A percentile compares a stretch with the other conserved stretches of the same genome.
phyloP scores from a whole-genome alignment of 2,329 filamentous ascomycete genomes.

The Arthrobotrys conoides region DNA sequence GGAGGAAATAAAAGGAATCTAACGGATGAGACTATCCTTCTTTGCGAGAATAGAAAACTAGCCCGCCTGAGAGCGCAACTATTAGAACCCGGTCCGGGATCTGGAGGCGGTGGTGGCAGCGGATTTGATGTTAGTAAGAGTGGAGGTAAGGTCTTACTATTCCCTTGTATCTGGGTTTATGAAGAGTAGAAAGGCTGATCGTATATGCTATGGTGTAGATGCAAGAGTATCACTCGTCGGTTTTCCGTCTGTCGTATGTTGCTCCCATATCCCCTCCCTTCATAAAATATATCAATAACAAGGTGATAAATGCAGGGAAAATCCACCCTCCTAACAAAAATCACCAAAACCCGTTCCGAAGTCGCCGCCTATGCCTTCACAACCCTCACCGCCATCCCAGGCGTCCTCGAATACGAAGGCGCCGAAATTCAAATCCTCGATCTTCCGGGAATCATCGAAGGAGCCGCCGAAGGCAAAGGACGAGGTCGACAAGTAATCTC shows the following conservation, averaged over 20 bases:
- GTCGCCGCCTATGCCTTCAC: conserved; percentile 98
- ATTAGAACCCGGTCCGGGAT: conserved; percentile 86
- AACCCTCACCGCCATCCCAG: conserved; percentile 95
- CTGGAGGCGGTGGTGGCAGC: conserved; percentile 79
- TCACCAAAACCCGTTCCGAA: conserved; percentile 97
- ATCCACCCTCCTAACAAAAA: conserved; percentile 98
- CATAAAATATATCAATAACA: background rate
- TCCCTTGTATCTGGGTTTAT: background rate
- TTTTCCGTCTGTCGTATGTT: conserved; percentile 88
- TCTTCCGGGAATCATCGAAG: conserved; percentile 97
- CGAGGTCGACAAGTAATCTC: conserved; percentile 96
- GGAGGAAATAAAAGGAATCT: conserved; percentile 61
- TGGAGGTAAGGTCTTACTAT: conserved; percentile 69
- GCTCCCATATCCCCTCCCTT: background rate
- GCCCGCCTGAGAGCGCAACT: conserved; percentile 94
- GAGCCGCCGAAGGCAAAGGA: conserved; percentile 94
- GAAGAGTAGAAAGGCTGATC: background rate
- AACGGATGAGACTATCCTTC: background rate
- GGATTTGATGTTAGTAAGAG: conserved; percentile 97
- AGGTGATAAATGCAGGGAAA: conserved; percentile 72
- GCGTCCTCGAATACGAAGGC: conserved; percentile 96
- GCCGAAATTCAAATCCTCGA: conserved; percentile 98
- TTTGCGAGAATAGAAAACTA: conserved; percentile 79
- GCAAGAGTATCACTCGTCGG: conserved; percentile 96
- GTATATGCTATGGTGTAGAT: conserved; percentile 70